Evolutionary conservation across 352 stramenopile genomes (phyloP).

Genomic region (Globisporangium paddicum): DNA sequence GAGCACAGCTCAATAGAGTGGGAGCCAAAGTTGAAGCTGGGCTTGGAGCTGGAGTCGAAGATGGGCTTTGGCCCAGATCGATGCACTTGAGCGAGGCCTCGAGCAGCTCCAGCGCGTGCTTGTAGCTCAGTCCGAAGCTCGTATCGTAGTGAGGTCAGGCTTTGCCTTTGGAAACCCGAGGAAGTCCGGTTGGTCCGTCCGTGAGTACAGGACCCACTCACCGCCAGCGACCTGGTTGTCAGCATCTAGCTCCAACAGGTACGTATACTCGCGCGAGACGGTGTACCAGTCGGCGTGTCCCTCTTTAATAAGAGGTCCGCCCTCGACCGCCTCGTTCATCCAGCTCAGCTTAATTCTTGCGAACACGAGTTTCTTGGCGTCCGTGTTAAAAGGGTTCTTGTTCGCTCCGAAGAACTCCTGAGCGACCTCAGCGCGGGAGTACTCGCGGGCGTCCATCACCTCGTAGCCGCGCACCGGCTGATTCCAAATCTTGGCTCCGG

Average conservation of each 20-base stretch:
- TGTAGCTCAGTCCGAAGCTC: slow-evolving; percentile 36
- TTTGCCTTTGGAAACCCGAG: slow-evolving; percentile 50
- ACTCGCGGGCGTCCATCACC: no score
- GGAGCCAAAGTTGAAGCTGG: neutral
- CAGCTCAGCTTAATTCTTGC: no score
- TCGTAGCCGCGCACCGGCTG: no score
- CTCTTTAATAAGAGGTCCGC: slow-evolving; percentile 27
- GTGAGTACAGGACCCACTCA: slow-evolving; percentile 50
- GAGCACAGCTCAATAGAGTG: neutral
- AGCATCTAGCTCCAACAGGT: slow-evolving; percentile 56
- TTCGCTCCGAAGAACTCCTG: no score
- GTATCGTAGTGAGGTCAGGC: slow-evolving; percentile 30
- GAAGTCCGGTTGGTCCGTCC: slow-evolving; percentile 59
- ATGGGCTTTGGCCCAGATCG: neutral
- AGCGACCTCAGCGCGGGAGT: slow-evolving; percentile 30
- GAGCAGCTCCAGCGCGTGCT: slow-evolving; percentile 27
- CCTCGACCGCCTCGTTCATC: no score
- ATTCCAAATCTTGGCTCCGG: no score
- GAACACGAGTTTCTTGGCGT: no score
- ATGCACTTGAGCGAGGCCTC: slow-evolving; percentile 1
- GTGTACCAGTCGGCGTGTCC: slow-evolving; percentile 23
- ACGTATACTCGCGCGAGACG: slow-evolving; percentile 63
- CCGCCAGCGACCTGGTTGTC: slow-evolving; percentile 55
- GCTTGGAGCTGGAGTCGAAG: slow-evolving; percentile 1
- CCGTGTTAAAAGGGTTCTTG: no score